Conservation (phyloP, 805 yeast genomes). For the Candida xyloterini region DNA sequence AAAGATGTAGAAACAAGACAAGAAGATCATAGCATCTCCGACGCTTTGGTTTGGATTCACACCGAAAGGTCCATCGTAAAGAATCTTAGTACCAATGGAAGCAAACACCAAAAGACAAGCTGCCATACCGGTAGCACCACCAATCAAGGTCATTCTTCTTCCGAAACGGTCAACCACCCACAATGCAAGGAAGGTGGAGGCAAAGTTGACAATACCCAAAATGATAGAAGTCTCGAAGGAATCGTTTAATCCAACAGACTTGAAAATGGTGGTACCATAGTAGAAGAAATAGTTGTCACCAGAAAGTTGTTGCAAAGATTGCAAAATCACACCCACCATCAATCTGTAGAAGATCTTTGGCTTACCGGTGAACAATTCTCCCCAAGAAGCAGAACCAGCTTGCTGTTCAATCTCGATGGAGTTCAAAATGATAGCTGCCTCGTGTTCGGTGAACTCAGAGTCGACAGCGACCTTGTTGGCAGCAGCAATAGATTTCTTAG, state of each 20-base stretch:
- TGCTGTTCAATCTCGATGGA: slow-evolving; percentile 59
- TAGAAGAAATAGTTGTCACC: slow-evolving; percentile 68
- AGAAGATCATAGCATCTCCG: slow-evolving; percentile 60
- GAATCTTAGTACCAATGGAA: slow-evolving; percentile 52
- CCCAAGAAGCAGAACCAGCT: slow-evolving; percentile 67
- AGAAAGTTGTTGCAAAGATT: slow-evolving; percentile 59
- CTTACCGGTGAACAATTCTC: slow-evolving; percentile 57
- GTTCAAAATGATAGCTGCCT: slow-evolving; percentile 52
- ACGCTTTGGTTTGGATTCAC: slow-evolving; percentile 45
- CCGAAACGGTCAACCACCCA: slow-evolving; percentile 54
- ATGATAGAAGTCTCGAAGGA: slow-evolving; percentile 60
- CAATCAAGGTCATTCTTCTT: slow-evolving; percentile 47
- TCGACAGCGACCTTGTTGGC: slow-evolving; percentile 56
- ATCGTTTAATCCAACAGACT: slow-evolving; percentile 54
- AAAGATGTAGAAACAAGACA: slow-evolving; percentile 62
- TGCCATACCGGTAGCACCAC: slow-evolving; percentile 53
- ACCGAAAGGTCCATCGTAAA: slow-evolving; percentile 40
- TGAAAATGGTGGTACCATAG: slow-evolving; percentile 61
- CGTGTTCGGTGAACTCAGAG: slow-evolving; percentile 51
- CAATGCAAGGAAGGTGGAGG: slow-evolving; percentile 51
- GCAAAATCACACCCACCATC: slow-evolving; percentile 54
- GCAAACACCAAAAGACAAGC: slow-evolving; percentile 59
- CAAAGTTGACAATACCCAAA: slow-evolving; percentile 55
- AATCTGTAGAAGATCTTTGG: slow-evolving; percentile 60
- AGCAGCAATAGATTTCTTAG: slow-evolving; percentile 51